Evolutionary conservation across 805 yeast species (phyloP), one percentile per base, ranked within the genome.

Genomic region (Saccharomyces mikatae): DNA sequence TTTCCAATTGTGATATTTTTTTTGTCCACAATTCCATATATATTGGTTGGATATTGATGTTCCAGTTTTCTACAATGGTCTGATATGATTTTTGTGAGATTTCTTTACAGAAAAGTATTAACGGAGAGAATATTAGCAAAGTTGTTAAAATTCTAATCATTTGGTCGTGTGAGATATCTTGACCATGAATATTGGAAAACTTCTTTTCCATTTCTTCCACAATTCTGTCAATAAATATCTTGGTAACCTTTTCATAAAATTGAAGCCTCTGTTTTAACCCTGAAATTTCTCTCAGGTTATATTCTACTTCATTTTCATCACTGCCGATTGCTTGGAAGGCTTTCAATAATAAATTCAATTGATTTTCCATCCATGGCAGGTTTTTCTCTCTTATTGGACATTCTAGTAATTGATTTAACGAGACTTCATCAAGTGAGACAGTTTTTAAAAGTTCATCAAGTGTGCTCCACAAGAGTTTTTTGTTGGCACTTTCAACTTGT

Each of bases 401-500:
- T 6, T 68, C 62, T 21, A 77, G 66, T 30, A 89, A 69, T 24
- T 73, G 67, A 8, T 67, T 66, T 52, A 88, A 70, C 17, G 83
- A 83, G 0, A 71, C 70, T 17, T 80, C 80, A 58, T 83, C 83
- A 28, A 89, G 75, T 54, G 84, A 80, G 8, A 87, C 86, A n/a
- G 88, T 85, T 50, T 79, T 78, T 57, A 90, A 70, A 48, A 90
- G 76, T n/a, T 78, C 80, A 44, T 80, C 80, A 53, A 90, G 76
- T 56, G 88, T 90, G 49, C 78, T 80, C 76, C 83, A 85, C 26
- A 90, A 73, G n/a, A 77, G 67, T 62, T 87, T 88, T 68, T 87
- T 87, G 70, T 91, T 91, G 47, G 88, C 83, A 4, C 92, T 81
- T 60, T 84, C 84, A 6, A 91, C 85, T 69, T 91, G 97, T 17